Conservation (phyloP, 441 rosid species). For the Cnidoscolus chayamansa region DNA sequence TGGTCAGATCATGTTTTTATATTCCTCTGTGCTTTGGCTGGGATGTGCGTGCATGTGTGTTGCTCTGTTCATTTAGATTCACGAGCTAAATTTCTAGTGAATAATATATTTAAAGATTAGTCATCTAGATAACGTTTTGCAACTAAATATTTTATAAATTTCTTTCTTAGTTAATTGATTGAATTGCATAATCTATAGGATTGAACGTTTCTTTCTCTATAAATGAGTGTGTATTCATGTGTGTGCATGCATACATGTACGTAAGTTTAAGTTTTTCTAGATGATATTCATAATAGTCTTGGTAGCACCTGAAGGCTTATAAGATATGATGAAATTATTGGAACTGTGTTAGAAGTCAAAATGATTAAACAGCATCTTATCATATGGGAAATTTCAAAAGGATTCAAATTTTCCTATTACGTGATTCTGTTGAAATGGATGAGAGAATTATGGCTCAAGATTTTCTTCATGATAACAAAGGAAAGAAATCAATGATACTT, state of each 20-base stretch:
- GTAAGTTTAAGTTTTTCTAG: background rate
- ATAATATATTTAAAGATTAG: no score
- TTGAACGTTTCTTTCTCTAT: no score
- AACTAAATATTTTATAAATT: no score
- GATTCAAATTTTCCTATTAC: background rate
- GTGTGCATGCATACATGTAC: no score
- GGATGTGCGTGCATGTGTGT: background rate
- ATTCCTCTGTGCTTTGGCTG: background rate
- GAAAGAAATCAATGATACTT: background rate
- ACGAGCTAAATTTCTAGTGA: no score
- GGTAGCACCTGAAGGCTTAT: background rate
- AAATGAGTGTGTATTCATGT: no score
- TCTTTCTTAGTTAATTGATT: no score
- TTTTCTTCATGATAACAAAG: background rate
- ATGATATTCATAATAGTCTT: background rate
- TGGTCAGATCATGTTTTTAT: background rate
- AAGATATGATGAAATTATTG: background rate
- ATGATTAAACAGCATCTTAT: background rate
- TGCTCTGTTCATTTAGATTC: no score
- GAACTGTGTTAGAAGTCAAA: background rate
- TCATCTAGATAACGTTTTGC: no score
- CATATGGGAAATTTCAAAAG: background rate
- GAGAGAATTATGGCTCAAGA: background rate
- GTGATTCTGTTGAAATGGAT: background rate
- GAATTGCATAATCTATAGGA: no score